Evolutionary conservation across 1,139 yeast genomes (phyloP), one percentile per base, ranked within the genome.

Genomic region (Taphrina confusa): DNA sequence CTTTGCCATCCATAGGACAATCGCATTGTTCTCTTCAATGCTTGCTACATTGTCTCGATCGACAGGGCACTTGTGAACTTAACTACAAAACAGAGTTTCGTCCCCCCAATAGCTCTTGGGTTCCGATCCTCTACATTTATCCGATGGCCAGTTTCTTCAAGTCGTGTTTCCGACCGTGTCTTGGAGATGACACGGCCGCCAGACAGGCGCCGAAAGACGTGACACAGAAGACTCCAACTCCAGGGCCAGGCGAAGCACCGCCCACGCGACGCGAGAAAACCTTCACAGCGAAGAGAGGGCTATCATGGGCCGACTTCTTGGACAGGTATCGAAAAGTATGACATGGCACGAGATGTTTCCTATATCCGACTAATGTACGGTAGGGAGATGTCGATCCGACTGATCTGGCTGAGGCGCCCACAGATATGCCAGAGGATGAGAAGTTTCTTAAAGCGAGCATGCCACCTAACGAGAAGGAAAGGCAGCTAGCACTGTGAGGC

Each of bases 351-450:
- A n/a, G n/a, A n/a, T n/a, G n/a, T n/a, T n/a, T n/a, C n/a, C n/a
- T n/a, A n/a, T n/a, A n/a, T 6, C 16, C 27, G n/a, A n/a, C 36
- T 34, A 22, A 34, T 16, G n/a, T 22, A 12, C 4, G 4, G 4
- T 39, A 54, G 58, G 58, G 58, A 6, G 58, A 54, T 11, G 27
- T 44, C 27, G 31, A 45, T 27, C 25, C n/a, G 30, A 18, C 31
- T 2, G 25, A 44, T 5, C 58, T 28, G n/a, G 25, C 22, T 16
- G 58, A 54, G 51, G 44, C 34, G 16, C 58, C 58, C 0, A 20
- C 28, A 23, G 58, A 54, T 18, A 42, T 56, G 55, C 60, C 60
- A n/a, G 60, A 56, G 55, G 55, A 46, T 23, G 60, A 56, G 20
- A 46, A 56, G 27, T 56, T 56, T 34, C 47, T 56, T 11, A 36